Percentiles rank a stretch among this genome's conserved stretches.
Conservation (phyloP, 805 yeast genomes). For the Ogataea pini region DNA sequence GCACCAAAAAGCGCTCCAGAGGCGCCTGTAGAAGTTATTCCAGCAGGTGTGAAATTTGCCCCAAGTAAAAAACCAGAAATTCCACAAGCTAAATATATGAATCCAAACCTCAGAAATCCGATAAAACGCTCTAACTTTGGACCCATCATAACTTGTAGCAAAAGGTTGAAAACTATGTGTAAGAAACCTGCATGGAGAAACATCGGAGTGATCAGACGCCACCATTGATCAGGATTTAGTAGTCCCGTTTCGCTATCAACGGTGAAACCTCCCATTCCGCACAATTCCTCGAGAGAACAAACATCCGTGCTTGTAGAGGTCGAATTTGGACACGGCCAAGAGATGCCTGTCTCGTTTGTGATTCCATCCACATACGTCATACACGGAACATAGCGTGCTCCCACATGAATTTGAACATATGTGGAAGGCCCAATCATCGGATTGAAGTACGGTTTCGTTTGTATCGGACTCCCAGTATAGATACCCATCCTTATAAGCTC, state of each 20-base stretch:
- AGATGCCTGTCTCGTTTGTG: conserved; percentile 46
- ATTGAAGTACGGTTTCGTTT: conserved; percentile 69
- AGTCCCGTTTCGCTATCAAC: conserved; percentile 32
- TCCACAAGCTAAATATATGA: conserved; percentile 62
- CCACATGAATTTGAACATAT: conserved; percentile 64
- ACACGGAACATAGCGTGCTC: conserved; percentile 71
- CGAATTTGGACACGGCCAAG: conserved; percentile 71
- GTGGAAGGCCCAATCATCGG: conserved; percentile 81
- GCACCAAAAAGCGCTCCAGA: conserved; percentile 73
- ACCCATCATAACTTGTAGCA: conserved; percentile 64
- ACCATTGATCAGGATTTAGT: conserved; percentile 60
- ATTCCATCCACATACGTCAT: conserved; percentile 54
- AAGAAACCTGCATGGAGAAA: conserved; percentile 74
- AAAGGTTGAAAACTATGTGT: conserved; percentile 63
- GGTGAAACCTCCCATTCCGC: conserved; percentile 57
- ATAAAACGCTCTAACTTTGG: conserved; percentile 55
- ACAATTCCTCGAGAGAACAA: conserved; percentile 56
- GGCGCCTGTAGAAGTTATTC: conserved; percentile 68
- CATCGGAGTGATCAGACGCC: conserved; percentile 67
- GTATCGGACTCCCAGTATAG: conserved; percentile 64
- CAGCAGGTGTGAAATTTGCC: conserved; percentile 67
- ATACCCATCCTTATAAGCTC: conserved; percentile 59
- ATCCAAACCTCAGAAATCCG: conserved; percentile 53
- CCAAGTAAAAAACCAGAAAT: conserved; percentile 68
- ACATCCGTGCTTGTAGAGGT: conserved; percentile 55